phyloP scores from a whole-genome alignment of 257 asterid genomes.

The Ilex asprella region DNA sequence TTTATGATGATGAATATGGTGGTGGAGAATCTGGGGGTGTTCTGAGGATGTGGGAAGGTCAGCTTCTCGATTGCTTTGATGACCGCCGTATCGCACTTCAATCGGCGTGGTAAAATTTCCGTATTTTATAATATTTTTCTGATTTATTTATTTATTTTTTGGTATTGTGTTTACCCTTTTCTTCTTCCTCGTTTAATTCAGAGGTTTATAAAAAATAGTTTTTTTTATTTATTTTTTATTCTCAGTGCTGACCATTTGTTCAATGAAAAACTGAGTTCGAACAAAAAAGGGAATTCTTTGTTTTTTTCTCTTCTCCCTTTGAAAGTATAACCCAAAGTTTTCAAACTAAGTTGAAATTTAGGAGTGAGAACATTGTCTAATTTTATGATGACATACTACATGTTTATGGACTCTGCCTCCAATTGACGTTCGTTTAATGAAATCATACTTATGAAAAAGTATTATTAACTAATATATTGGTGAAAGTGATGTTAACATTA shows the following conservation, averaged over 20 bases:
- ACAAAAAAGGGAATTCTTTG: too few species aligned
- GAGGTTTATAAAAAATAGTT: neutral
- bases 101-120: conserved; percentile 52
- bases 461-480: too few species aligned
- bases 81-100: conserved; percentile 71
- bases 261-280: too few species aligned
- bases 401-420: too few species aligned
- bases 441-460: too few species aligned
- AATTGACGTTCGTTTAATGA: too few species aligned
- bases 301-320: too few species aligned
- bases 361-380: neutral
- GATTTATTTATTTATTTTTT: neutral
- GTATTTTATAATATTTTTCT: neutral
- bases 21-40: conserved; percentile 36
- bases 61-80: conserved; percentile 69
- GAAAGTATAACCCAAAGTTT: too few species aligned
- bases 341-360: neutral
- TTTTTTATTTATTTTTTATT: neutral
- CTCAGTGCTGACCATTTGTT: too few species aligned
- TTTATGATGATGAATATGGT: conserved; percentile 31
- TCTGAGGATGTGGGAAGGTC: conserved; percentile 98
- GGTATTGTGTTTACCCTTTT: neutral
- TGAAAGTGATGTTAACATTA: neutral
- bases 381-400: too few species aligned
- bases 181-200: neutral